A percentile compares a stretch with the other conserved stretches of the same genome.
Evolutionary conservation across 108 stramenopile species (phyloP).

Genomic region (Skeletonema costatum): DNA sequence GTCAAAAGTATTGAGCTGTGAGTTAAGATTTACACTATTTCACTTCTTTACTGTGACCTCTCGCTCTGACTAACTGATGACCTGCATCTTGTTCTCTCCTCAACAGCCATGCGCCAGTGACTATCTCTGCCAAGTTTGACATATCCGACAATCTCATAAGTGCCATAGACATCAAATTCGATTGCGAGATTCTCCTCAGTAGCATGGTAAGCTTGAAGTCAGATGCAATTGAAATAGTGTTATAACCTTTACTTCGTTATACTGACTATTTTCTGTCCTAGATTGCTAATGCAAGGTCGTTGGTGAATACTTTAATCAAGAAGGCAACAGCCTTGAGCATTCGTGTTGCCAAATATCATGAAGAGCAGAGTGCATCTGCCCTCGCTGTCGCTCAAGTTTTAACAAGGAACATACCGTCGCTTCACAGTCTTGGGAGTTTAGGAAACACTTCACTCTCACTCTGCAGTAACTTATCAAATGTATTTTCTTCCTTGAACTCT

Average conservation of each 20-base stretch:
- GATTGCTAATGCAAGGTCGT: slow-evolving; percentile 8
- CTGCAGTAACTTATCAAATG: neutral
- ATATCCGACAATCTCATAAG: neutral
- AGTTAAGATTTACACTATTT: neutral
- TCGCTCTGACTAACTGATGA: neutral
- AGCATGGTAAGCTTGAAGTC: slow-evolving; percentile 1
- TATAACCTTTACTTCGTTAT: neutral
- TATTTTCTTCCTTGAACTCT: neutral
- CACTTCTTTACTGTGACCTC: neutral
- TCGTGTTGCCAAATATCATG: slow-evolving; percentile 3
- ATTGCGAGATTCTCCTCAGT: slow-evolving; percentile 14
- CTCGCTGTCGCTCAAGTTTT: neutral
- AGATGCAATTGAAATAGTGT: neutral
- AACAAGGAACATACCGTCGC: neutral
- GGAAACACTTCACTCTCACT: neutral
- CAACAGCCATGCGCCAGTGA: slow-evolving; percentile 8
- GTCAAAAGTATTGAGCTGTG: slow-evolving; percentile 9
- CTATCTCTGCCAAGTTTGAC: slow-evolving; percentile 23
- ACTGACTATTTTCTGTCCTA: neutral
- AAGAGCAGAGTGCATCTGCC: neutral
- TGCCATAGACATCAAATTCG: slow-evolving; percentile 25
- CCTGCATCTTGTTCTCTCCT: neutral
- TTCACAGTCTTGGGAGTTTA: neutral
- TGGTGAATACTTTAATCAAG: slow-evolving; percentile 22
- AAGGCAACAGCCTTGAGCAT: slow-evolving; percentile 12